Conservation (phyloP, 1,284 basidiomycete genomes). For the Irpex lacteus region DNA sequence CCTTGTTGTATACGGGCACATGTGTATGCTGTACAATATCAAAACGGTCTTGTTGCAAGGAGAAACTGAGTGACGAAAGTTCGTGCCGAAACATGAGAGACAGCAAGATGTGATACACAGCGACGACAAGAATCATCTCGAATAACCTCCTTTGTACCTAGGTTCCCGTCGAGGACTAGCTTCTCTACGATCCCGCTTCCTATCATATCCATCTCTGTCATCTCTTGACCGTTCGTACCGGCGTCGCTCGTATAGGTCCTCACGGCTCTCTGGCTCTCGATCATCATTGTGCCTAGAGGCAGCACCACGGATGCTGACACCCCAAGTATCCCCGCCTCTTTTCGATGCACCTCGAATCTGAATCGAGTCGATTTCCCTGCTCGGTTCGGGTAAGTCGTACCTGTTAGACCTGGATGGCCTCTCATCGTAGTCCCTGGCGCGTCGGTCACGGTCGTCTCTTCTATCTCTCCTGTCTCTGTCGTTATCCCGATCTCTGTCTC, state of each 20-base stretch:
- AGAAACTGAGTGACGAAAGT: no score
- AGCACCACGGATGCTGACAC: conserved; percentile 12
- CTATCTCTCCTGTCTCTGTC: conserved; percentile 20
- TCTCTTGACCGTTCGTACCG: conserved; percentile 9
- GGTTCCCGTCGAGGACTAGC: conserved; percentile 20
- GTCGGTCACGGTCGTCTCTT: conserved; percentile 16
- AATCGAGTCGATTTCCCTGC: conserved; percentile 28
- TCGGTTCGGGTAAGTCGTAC: conserved; percentile 24
- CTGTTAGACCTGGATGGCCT: conserved; percentile 14
- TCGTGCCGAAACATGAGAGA: background rate
- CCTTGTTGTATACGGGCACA: background rate
- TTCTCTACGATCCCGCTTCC: conserved; percentile 17
- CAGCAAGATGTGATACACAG: background rate
- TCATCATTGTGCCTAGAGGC: conserved; percentile 13
- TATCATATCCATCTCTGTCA: background rate
- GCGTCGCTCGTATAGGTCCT: conserved; percentile 15
- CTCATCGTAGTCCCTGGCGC: conserved; percentile 16
- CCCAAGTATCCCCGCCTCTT: conserved; percentile 18
- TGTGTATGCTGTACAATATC: background rate
- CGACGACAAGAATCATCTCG: conserved; percentile 17
- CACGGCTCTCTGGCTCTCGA: conserved; percentile 19
- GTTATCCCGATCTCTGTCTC: conserved; percentile 17
- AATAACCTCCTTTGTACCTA: conserved; percentile 29
- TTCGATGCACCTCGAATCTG: conserved; percentile 26
- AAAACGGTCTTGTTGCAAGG: background rate